Evolutionary conservation across 2,329 filamentous ascomycete species (phyloP).

Genomic region (Botrytis tulipae): DNA sequence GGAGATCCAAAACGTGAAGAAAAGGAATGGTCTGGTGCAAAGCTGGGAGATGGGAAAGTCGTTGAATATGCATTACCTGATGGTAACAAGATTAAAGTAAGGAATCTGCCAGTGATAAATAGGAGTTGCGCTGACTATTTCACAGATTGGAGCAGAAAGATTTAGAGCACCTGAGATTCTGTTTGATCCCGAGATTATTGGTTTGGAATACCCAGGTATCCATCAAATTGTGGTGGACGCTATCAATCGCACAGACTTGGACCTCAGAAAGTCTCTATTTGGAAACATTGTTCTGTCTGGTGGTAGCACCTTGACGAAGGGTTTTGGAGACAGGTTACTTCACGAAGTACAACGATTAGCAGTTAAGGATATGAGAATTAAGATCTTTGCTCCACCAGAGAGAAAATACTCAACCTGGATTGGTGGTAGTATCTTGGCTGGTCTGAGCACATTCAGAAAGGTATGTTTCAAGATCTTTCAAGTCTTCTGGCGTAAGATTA

Average conservation of each 20-base stretch:
- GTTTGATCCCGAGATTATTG: conserved; percentile 96
- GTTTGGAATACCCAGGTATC: conserved; percentile 92
- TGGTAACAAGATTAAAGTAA: conserved; percentile 86
- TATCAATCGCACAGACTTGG: conserved; percentile 92
- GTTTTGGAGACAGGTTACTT: conserved; percentile 89
- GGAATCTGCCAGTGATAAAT: not conserved
- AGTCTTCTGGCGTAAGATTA: conserved; percentile 22
- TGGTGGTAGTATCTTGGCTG: conserved; percentile 93
- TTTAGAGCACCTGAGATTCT: conserved; percentile 96
- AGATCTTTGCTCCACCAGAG: conserved; percentile 97
- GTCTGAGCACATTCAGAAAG: conserved; percentile 97
- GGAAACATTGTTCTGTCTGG: conserved; percentile 97
- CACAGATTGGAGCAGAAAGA: conserved; percentile 82
- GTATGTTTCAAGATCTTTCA: conserved; percentile 48
- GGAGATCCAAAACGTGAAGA: conserved; percentile 90
- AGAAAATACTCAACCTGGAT: conserved; percentile 99
- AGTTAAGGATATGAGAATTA: conserved; percentile 98
- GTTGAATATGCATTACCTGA: conserved; percentile 90
- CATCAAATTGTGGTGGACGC: conserved; percentile 98
- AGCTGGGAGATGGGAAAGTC: conserved; percentile 73
- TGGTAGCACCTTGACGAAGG: conserved; percentile 92
- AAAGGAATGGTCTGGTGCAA: conserved; percentile 86
- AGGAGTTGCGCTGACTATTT: conserved; percentile 23
- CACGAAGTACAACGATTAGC: conserved; percentile 90
- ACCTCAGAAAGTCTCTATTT: conserved; percentile 89